Base-by-base conservation (phyloP, 495 filamentous ascomycete genomes). In the Hyphodiscus hymeniophilus region DNA sequence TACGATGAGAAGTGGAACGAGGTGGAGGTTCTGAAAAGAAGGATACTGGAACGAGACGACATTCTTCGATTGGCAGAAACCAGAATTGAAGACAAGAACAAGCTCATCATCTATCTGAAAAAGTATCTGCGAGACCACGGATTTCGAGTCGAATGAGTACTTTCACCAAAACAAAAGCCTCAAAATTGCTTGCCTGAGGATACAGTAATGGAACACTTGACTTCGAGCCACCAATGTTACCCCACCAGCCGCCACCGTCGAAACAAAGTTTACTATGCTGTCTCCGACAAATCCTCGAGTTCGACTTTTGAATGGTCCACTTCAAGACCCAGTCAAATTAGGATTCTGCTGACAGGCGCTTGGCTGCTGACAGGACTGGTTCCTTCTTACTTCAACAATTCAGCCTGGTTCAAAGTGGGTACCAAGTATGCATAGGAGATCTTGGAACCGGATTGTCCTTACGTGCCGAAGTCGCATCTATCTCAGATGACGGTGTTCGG, bases 21-120 rank as follows among this genome's bases (percentile, higher is more conserved):
- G 34, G 66, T 85, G 20, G 83, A 85, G 56, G 15, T 70, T 79
- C 26, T 74, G 79, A 34, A 80, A 81, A 48, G 77, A 79, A 49
- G 75, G 75, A 47, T 52, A 20, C 34, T n/a, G 1, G 46, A 56
- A 16, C 46, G 12, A 42, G 52, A 52, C 15, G 49, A 55, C 79
- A 67, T 68, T 64, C 60, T 15, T 80, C 82, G 60, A 78, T 80
- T 73, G 79, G 83, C 49, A 66, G 68, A 54, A 63, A 66, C 50
- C 64, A 79, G 55, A 74, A 73, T 26, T 70, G 71, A 70, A 71
- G 77, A 49, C 71, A 62, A 54, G 66, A 82, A 60, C 70, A 74
- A 63, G 70, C 30, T 59, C 62, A 50, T 44, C 24, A 1, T 42
- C 26, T 49, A 52, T 26, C 35, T 50, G 17, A 56, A 52, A 8